Conservation (phyloP, 1,284 basidiomycete species). For the Lentinula novae-zelandiae region DNA sequence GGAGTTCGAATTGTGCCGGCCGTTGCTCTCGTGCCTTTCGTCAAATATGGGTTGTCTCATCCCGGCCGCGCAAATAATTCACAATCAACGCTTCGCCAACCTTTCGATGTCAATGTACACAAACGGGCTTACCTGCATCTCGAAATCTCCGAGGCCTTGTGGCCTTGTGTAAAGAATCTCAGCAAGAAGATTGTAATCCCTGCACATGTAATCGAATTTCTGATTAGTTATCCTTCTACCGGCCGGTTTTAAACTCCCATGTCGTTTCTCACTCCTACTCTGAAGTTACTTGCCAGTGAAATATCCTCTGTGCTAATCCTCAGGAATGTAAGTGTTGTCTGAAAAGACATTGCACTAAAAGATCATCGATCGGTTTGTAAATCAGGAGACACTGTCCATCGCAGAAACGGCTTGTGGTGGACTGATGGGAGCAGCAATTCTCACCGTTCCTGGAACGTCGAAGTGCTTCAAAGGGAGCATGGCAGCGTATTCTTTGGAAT, state of each 20-base stretch:
- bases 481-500: constrained; percentile 6
- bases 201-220: neutral
- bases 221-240: neutral
- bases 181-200: no score
- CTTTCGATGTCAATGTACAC: no score
- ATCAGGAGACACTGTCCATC: constrained; percentile 3
- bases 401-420: constrained; percentile 4
- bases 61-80: no score
- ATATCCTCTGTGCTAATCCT: constrained; percentile 1
- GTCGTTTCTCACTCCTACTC: constrained; percentile 4
- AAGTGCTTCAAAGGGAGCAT: constrained; percentile 2
- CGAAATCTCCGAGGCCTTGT: neutral
- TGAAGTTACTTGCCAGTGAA: neutral
- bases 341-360: neutral
- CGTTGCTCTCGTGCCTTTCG: no score
- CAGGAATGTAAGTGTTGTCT: neutral
- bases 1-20: no score
- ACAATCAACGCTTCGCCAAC: no score
- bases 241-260: neutral
- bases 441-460: constrained; percentile 1
- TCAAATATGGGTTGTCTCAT: no score
- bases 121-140: no score
- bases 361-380: neutral
- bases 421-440: constrained; percentile 2
- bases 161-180: neutral